Percentiles rank a stretch among this genome's conserved stretches.
These are phyloP conservation scores for Farysia itapuensis DNA, from an alignment of 1,284 basidiomycete genomes.

Conservation along the genomic window DNA sequence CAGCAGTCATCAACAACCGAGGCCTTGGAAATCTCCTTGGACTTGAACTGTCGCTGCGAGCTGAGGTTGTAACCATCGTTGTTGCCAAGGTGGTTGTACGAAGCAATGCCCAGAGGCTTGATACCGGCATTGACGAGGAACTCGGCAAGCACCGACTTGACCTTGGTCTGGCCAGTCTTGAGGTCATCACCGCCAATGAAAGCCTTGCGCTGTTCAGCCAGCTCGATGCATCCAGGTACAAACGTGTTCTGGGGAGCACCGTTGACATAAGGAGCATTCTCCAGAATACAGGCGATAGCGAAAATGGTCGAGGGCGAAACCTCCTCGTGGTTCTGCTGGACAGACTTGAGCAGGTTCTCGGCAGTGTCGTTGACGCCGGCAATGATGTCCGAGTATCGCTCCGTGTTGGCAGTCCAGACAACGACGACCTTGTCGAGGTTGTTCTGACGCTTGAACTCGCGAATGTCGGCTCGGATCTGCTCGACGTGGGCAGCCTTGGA, in stretches of 20 bases:
- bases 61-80: conserved; percentile 93
- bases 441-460: conserved; percentile 84
- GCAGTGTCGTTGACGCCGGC: conserved; percentile 94
- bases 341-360: conserved; percentile 78
- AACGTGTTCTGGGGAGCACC: conserved; percentile 99
- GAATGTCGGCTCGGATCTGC: conserved; percentile 87
- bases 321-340: conserved; percentile 83
- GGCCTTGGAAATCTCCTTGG: conserved; percentile 86
- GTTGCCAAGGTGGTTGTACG: conserved; percentile 98
- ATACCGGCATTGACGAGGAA: conserved; percentile 99
- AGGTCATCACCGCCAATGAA: conserved; percentile 98
- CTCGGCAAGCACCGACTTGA: conserved; percentile 87
- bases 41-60: conserved; percentile 89
- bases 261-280: conserved; percentile 93
- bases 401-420: conserved; percentile 99
- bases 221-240: conserved; percentile 89
- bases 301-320: conserved; percentile 94
- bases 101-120: conserved; percentile 93
- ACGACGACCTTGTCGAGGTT: conserved; percentile 78
- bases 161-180: conserved; percentile 68
- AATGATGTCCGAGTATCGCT: conserved; percentile 93
- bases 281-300: conserved; percentile 92
- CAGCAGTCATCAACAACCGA: conserved; percentile 80
- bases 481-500: conserved; percentile 91
- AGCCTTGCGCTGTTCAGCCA: conserved; percentile 83